A percentile compares a stretch with the other conserved stretches of the same genome.
These are phyloP conservation scores for Mucor plumbeus DNA, from an alignment of 371 early-diverging fungal genomes.

Conservation along the genomic window DNA sequence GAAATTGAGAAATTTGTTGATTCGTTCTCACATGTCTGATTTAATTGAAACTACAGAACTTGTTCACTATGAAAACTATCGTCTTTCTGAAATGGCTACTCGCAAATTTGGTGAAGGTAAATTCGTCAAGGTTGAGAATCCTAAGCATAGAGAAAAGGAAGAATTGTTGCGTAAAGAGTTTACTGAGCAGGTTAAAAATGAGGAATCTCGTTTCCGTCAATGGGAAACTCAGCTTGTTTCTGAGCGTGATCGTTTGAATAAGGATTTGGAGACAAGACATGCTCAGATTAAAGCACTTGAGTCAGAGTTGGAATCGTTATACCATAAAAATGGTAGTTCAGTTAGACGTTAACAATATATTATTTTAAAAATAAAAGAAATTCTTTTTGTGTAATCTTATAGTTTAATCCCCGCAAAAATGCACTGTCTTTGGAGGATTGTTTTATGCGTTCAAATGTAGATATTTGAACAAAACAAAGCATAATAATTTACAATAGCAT, in stretches of 20 bases:
- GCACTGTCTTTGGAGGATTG: no score
- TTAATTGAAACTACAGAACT: slow-evolving; percentile 89
- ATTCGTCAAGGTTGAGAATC: slow-evolving; percentile 74
- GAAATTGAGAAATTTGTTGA: slow-evolving; percentile 90
- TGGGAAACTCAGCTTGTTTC: slow-evolving; percentile 95
- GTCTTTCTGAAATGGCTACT: slow-evolving; percentile 80
- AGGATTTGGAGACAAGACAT: slow-evolving; percentile 95
- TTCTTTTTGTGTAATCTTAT: neutral
- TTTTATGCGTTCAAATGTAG: no score
- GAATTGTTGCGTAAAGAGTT: slow-evolving; percentile 88
- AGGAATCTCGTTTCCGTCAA: slow-evolving; percentile 91
- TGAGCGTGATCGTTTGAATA: slow-evolving; percentile 96
- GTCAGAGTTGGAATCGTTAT: slow-evolving; percentile 73
- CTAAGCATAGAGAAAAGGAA: slow-evolving; percentile 93
- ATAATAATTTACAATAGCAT: no score
- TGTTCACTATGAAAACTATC: slow-evolving; percentile 89
- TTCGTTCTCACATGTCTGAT: slow-evolving; percentile 94
- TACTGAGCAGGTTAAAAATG: slow-evolving; percentile 90
- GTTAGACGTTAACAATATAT: slow-evolving; percentile 23
- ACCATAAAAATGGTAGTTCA: slow-evolving; percentile 43
- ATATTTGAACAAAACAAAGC: no score
- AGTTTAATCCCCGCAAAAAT: neutral
- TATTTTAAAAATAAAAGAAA: neutral
- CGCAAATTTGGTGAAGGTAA: slow-evolving; percentile 76
- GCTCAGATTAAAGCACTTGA: slow-evolving; percentile 90